Conservation (phyloP, 352 stramenopile genomes). For the Albugo candida region DNA sequence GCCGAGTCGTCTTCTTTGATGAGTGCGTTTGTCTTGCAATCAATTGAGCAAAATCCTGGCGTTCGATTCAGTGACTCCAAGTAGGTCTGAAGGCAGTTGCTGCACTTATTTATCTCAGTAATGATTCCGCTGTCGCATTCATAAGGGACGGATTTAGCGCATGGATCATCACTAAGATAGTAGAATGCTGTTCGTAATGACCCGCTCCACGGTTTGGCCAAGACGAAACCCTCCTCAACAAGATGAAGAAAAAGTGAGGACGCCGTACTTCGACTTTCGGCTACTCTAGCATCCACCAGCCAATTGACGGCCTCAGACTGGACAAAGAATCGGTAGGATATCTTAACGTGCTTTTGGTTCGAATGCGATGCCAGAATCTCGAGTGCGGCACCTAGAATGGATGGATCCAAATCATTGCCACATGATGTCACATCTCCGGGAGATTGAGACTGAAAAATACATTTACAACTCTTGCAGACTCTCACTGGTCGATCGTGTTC, state of each 20-base stretch:
- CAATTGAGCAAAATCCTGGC: constrained; percentile 68
- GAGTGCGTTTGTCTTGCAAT: constrained; percentile 72
- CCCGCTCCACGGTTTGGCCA: constrained; percentile 28
- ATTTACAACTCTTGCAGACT: constrained; percentile 49
- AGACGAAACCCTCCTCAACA: constrained; percentile 50
- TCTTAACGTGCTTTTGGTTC: constrained; percentile 41
- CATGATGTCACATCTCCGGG: constrained; percentile 1
- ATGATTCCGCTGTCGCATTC: constrained; percentile 35
- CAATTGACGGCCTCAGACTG: constrained; percentile 70
- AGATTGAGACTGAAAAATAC: not conserved
- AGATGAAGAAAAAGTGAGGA: constrained; percentile 37
- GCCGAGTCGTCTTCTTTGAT: constrained; percentile 54
- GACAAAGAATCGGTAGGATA: constrained; percentile 72
- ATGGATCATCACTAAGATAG: constrained; percentile 40
- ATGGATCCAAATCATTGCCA: constrained; percentile 21
- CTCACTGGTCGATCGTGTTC: constrained; percentile 50
- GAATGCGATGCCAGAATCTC: constrained; percentile 49
- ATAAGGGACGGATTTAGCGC: constrained; percentile 3
- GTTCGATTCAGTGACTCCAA: constrained; percentile 34
- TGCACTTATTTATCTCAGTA: constrained; percentile 64
- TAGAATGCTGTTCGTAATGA: constrained; percentile 43
- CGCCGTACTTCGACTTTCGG: constrained; percentile 30
- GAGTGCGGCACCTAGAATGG: constrained; percentile 32
- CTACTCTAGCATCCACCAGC: constrained; percentile 46
- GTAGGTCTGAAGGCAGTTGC: constrained; percentile 58